Conservation (phyloP, 306 rosid genomes). For the Heteromeles arbutifolia region DNA sequence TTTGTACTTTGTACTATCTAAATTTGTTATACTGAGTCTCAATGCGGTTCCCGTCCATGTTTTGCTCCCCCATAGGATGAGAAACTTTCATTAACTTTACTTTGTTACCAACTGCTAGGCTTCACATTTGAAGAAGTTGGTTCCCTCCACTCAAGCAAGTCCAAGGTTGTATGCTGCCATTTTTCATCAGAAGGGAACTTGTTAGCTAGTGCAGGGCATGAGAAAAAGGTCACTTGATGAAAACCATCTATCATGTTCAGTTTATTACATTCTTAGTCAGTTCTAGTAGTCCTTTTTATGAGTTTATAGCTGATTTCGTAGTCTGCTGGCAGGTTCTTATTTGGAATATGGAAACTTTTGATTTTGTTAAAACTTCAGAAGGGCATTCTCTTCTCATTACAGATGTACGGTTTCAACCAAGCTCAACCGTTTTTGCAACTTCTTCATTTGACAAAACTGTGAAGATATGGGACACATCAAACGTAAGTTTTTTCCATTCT, state of each 20-base stretch:
- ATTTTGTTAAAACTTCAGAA: constrained; percentile 28
- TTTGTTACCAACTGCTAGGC: constrained; percentile 24
- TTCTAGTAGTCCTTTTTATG: constrained; percentile 12
- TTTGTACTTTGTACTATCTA: background rate
- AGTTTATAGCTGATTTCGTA: constrained; percentile 14
- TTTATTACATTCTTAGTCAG: constrained; percentile 11
- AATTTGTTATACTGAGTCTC: background rate
- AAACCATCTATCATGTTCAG: constrained; percentile 9
- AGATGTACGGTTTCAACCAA: constrained; percentile 54
- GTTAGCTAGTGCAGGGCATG: constrained; percentile 55
- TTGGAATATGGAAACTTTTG: constrained; percentile 50
- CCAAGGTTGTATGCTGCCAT: constrained; percentile 50
- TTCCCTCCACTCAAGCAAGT: constrained; percentile 39
- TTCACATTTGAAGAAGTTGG: constrained; percentile 42
- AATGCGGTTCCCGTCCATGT: background rate
- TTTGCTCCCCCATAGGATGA: too few species aligned
- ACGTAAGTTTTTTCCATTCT: constrained; percentile 31
- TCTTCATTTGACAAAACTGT: constrained; percentile 60
- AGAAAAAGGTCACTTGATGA: constrained; percentile 42
- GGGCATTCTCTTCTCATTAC: constrained; percentile 47
- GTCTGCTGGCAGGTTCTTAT: constrained; percentile 43
- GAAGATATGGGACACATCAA: constrained; percentile 54
- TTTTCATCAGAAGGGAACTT: constrained; percentile 56
- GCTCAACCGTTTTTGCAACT: constrained; percentile 53
- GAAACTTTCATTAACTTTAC: background rate